These are phyloP conservation scores for Calonectria multiphialidica DNA, from an alignment of 2,329 filamentous ascomycete species.

Conservation along the genomic window DNA sequence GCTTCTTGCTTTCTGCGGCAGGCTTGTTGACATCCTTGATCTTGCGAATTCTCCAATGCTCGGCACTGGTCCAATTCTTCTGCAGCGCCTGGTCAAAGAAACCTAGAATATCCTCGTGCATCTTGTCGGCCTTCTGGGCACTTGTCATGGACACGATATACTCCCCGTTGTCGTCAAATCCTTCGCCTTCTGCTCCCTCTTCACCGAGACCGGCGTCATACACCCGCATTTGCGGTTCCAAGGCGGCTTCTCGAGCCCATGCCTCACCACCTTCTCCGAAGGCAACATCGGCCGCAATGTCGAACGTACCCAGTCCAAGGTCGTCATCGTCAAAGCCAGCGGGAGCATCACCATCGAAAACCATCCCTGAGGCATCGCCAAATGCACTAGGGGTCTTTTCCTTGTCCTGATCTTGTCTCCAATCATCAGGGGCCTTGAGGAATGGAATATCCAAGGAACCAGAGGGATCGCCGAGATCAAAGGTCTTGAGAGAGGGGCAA, in stretches of 20 bases:
- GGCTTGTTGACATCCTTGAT: slow-evolving; percentile 85
- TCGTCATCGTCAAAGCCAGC: slow-evolving; percentile 81
- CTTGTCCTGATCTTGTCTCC: slow-evolving; percentile 78
- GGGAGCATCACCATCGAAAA: slow-evolving; percentile 88
- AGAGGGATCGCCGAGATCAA: slow-evolving; percentile 89
- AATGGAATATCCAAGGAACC: slow-evolving; percentile 92
- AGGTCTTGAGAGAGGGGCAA: slow-evolving; percentile 93
- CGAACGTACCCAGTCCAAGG: slow-evolving; percentile 77
- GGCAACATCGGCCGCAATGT: slow-evolving; percentile 78
- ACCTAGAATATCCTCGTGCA: slow-evolving; percentile 94
- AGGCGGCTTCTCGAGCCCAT: slow-evolving; percentile 91
- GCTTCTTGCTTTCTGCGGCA: slow-evolving; percentile 69
- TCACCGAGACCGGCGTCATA: slow-evolving; percentile 76
- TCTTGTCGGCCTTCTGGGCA: slow-evolving; percentile 70
- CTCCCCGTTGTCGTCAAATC: slow-evolving; percentile 69
- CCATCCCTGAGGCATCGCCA: slow-evolving; percentile 81
- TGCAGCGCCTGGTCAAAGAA: slow-evolving; percentile 97
- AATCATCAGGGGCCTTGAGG: slow-evolving; percentile 88
- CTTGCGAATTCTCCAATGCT: slow-evolving; percentile 96
- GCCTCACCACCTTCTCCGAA: slow-evolving; percentile 97
- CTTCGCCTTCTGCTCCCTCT: slow-evolving; percentile 55
- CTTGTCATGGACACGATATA: slow-evolving; percentile 86
- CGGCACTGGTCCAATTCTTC: slow-evolving; percentile 98
- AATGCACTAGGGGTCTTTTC: slow-evolving; percentile 65
- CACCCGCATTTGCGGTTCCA: slow-evolving; percentile 87